Evolutionary conservation across 1,284 basidiomycete species (phyloP).

Genomic region (Volvariella surrecta): DNA sequence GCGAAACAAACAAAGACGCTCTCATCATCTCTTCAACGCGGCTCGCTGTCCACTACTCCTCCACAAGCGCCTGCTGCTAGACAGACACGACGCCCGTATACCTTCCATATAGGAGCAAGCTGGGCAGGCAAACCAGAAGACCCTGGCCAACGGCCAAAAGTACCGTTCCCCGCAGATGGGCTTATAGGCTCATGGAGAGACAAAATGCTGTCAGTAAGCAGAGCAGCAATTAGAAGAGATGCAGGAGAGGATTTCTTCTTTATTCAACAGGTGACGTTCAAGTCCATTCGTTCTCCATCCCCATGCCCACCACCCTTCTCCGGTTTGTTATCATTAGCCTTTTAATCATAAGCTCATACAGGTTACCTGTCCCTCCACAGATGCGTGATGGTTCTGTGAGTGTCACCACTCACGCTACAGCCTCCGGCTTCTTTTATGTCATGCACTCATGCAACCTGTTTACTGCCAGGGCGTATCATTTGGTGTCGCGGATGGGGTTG

Average conservation of each 20-base stretch:
- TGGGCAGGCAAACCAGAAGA: conserved; percentile 70
- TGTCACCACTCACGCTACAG: conserved; percentile 16
- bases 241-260: conserved; percentile 80
- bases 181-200: conserved; percentile 71
- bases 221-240: conserved; percentile 32
- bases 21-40: conserved; percentile 2
- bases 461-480: conserved; percentile 59
- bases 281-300: not conserved
- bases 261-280: conserved; percentile 53
- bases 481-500: conserved; percentile 49
- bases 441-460: too few relatives aligned
- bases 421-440: too few relatives aligned
- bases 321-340: not conserved
- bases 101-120: conserved; percentile 66
- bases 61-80: conserved; percentile 6
- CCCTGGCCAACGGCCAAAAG: conserved; percentile 25
- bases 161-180: conserved; percentile 55
- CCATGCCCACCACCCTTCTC: conserved; percentile 1
- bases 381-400: conserved; percentile 73
- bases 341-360: conserved; percentile 1
- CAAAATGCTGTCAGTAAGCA: conserved; percentile 41
- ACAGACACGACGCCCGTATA: conserved; percentile 35
- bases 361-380: conserved; percentile 24
- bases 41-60: conserved; percentile 11
- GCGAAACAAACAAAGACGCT: not conserved